phyloP scores from a whole-genome alignment of 495 filamentous ascomycete genomes.

The Rhypophila decipiens region DNA sequence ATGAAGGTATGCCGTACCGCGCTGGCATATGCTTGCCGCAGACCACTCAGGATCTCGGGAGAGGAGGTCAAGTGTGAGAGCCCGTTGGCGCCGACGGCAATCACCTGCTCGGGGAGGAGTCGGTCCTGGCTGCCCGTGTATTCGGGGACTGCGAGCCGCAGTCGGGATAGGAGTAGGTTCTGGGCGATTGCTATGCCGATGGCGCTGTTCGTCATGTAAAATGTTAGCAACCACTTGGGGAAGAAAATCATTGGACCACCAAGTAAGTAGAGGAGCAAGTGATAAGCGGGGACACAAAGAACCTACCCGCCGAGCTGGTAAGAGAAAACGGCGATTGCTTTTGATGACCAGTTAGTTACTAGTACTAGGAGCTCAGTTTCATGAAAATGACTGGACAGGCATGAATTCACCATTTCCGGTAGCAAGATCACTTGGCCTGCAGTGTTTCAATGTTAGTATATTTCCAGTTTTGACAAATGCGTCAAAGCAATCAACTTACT shows the following conservation, averaged over 20 bases:
- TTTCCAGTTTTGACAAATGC: not conserved
- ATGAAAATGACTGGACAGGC: not conserved
- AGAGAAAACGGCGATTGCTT: conserved; percentile 1
- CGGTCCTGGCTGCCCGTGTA: not conserved
- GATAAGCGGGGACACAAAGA: too few relatives aligned
- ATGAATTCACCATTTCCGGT: not conserved
- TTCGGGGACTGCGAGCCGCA: not conserved
- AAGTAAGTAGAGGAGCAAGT: too few relatives aligned
- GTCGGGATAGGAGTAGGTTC: not conserved
- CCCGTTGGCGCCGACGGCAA: not conserved
- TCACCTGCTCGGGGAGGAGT: not conserved
- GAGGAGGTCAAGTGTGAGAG: not conserved
- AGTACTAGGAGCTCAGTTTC: not conserved
- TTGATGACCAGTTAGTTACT: too few relatives aligned
- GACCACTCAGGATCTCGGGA: not conserved
- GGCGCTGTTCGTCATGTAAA: not conserved
- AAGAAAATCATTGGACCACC: too few relatives aligned
- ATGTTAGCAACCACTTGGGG: not conserved
- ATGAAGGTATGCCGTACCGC: not conserved
- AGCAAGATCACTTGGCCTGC: not conserved
- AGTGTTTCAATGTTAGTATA: not conserved
- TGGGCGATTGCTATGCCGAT: not conserved
- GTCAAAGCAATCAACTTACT: not conserved
- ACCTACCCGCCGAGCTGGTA: not conserved
- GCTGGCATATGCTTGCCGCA: not conserved